Conservation (phyloP, 768 basidiomycete genomes). For the Sistotremastrum suecicum region DNA sequence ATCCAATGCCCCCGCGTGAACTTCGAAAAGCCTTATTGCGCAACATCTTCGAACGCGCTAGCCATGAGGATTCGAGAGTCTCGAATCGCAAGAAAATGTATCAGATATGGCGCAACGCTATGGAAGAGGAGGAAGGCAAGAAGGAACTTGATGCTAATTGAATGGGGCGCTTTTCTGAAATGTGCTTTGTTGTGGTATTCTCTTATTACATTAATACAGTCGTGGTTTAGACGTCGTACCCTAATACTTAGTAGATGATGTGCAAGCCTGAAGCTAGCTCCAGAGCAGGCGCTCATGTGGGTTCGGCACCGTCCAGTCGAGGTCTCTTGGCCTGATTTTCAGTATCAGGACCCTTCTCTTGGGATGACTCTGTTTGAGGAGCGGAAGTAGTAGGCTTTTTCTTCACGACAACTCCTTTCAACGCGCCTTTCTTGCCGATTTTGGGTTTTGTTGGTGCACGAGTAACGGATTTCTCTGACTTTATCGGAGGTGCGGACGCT, state of each 20-base stretch:
- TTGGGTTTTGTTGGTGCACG: slow-evolving; percentile 9
- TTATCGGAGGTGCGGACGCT: slow-evolving; percentile 7
- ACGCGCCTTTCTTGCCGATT: slow-evolving; percentile 43
- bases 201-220: too few species aligned
- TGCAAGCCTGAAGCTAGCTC: too few species aligned
- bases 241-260: too few species aligned
- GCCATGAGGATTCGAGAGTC: slow-evolving; percentile 59
- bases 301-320: too few species aligned
- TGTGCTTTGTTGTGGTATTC: too few species aligned
- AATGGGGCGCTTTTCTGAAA: neutral
- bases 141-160: slow-evolving; percentile 15
- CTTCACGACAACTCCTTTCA: slow-evolving; percentile 75
- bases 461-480: slow-evolving; percentile 16
- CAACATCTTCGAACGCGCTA: slow-evolving; percentile 59
- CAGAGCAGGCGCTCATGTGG: too few species aligned
- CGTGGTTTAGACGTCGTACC: too few species aligned
- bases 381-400: slow-evolving; percentile 34
- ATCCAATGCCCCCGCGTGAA: slow-evolving; percentile 17
- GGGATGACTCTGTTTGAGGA: too few species aligned
- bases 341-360: too few species aligned
- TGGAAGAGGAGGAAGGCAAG: slow-evolving; percentile 29
- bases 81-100: slow-evolving; percentile 76
- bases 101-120: slow-evolving; percentile 53
- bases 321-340: too few species aligned
- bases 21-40: slow-evolving; percentile 44